phyloP scores from a whole-genome alignment of 495 filamentous ascomycete species.

The Tuber borchii region DNA sequence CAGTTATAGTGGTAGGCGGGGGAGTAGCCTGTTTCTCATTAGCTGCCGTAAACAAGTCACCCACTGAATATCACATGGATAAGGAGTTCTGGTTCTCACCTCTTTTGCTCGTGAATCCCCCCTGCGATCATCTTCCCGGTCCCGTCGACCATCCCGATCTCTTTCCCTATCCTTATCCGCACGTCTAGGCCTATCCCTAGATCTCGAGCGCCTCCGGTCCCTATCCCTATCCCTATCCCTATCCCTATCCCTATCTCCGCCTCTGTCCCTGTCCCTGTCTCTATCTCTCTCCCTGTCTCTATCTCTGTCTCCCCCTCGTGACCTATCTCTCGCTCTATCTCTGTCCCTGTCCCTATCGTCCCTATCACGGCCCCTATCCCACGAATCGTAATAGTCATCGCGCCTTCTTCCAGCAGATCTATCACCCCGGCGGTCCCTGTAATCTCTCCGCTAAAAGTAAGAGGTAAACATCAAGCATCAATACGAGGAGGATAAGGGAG shows the following conservation, averaged over 20 bases:
- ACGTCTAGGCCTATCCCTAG: constrained; percentile 32
- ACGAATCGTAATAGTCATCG: constrained; percentile 54
- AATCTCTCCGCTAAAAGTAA: constrained; percentile 39
- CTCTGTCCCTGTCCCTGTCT: constrained; percentile 54
- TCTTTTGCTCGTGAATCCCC: constrained; percentile 63
- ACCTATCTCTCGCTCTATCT: constrained; percentile 51
- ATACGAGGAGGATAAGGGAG: constrained; percentile 7
- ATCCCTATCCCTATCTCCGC: constrained; percentile 55
- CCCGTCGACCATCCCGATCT: constrained; percentile 47
- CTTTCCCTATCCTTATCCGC: constrained; percentile 49
- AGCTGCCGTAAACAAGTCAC: constrained; percentile 13
- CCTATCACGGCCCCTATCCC: constrained; percentile 58
- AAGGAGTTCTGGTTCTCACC: constrained; percentile 47
- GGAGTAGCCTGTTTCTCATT: constrained; percentile 57
- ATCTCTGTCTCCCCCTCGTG: constrained; percentile 52
- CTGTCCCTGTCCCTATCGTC: constrained; percentile 50
- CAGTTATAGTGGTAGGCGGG: constrained; percentile 54
- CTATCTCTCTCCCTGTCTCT: constrained; percentile 54
- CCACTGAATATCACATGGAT: constrained; percentile 45
- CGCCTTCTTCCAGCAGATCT: constrained; percentile 52
- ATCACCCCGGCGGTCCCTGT: constrained; percentile 42
- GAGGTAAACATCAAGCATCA: constrained; percentile 23
- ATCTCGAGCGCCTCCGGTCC: constrained; percentile 47
- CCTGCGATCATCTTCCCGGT: constrained; percentile 64
- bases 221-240: constrained; percentile 57